Evolutionary conservation across 805 yeast species (phyloP).

Genomic region (Debaryomyces hansenii): DNA sequence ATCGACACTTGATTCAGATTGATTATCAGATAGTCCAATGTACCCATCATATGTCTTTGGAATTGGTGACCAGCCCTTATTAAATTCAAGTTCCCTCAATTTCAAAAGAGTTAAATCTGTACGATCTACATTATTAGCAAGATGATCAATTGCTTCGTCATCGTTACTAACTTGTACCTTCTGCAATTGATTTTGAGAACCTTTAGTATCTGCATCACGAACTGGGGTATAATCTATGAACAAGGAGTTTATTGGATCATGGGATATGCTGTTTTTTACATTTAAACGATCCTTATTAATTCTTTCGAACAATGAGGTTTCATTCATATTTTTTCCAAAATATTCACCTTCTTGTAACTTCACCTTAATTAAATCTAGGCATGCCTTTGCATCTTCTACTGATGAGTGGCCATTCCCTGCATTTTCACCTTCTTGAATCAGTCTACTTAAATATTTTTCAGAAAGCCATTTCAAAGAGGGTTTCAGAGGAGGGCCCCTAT

Average conservation of each 20-base stretch:
- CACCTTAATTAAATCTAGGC: conserved; percentile 71
- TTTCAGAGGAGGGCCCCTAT: conserved; percentile 78
- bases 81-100: conserved; percentile 58
- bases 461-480: conserved; percentile 79
- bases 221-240: conserved; percentile 24
- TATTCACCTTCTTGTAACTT: conserved; percentile 66
- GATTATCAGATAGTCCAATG: background rate
- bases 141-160: conserved; percentile 52
- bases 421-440: conserved; percentile 64
- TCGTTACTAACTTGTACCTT: conserved; percentile 54
- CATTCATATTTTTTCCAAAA: conserved; percentile 51
- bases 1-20: background rate
- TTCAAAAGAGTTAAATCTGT: conserved; percentile 53
- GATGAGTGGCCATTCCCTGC: conserved; percentile 75
- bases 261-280: background rate
- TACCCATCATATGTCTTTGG: conserved; percentile 24
- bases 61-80: conserved; percentile 23
- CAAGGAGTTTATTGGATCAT: conserved; percentile 11
- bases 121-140: conserved; percentile 33
- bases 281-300: conserved; percentile 8
- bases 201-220: conserved; percentile 16
- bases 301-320: conserved; percentile 23
- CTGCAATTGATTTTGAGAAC: conserved; percentile 14
- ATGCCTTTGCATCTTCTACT: conserved; percentile 78
- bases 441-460: conserved; percentile 48